Base-by-base conservation (phyloP, 1,284 basidiomycete genomes). In the Gastroboletus turbinatus region DNA sequence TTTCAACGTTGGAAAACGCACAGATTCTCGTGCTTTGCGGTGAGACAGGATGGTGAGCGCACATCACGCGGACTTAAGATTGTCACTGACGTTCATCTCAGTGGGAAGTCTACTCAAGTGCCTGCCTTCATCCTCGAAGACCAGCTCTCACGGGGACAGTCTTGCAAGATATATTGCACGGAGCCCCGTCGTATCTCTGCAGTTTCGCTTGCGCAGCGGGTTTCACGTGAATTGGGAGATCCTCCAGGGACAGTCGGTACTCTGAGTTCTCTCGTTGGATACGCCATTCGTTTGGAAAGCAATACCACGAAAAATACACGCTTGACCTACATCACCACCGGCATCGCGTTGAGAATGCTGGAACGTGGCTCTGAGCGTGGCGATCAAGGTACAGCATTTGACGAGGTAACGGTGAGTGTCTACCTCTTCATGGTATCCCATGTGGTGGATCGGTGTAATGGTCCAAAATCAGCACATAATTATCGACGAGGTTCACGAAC, bases 91-190 rank as follows among this genome's bases (percentile, higher is more conserved):
- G 13, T 54, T 35, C 32, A 19, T 47, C 21, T 50, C 56, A 94
- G 95, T 67, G 97, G 96, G 16, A 99, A 99, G 76, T 98, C 96
- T 1, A 99, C 97, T 0, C 97, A 99, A 76, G 84, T 99, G 4
- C 97, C 97, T 1, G 83, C 92, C 0, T 99, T 94, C 76, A 91
- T 99, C 58, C 81, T 99, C 10, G 97, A 99, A 71, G 86, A 97
- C 67, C 87, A 92, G 52, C 82, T 98, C 17, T 83, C 87, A 6
- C 82, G 82, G 56, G 96, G 96, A 19, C 83, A 82, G 63, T 82
- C 85, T 49, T 98, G 95, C 78, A 96, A 91, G 73, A 93, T 99
- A 63, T 94, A 88, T 66, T 97, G 96, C 61, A 98, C 96, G 3
- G 96, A 99, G 66, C 97, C 97, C 1, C 83, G 97, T 27, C 87